phyloP scores from a whole-genome alignment of 495 filamentous ascomycete species.

The Filosporella fistucella region DNA sequence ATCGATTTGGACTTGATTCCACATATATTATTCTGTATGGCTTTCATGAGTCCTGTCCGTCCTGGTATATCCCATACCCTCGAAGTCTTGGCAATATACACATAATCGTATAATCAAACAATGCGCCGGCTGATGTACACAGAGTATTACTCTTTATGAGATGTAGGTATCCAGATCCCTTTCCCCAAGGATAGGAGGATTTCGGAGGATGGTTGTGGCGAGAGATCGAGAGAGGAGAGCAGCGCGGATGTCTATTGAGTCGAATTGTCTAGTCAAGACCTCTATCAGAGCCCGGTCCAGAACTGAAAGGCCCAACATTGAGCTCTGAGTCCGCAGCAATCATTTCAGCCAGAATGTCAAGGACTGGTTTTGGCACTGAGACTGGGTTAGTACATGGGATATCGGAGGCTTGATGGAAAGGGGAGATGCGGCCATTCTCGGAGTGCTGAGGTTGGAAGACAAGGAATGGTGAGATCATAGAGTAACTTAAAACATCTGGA shows the following conservation, averaged over 20 bases:
- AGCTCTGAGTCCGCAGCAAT: conserved; percentile 81
- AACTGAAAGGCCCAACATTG: conserved; percentile 44
- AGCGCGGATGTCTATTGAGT: conserved; percentile 1
- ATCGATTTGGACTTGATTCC: neutral
- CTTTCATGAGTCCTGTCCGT: too few species aligned
- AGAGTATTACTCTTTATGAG: neutral
- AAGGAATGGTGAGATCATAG: neutral
- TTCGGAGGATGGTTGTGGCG: neutral
- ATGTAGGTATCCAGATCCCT: conserved; percentile 16
- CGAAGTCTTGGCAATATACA: conserved; percentile 21
- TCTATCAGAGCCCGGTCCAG: conserved; percentile 21
- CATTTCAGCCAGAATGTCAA: conserved; percentile 96
- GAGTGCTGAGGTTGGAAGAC: neutral
- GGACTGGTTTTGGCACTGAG: conserved; percentile 57
- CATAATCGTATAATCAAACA: conserved; percentile 5
- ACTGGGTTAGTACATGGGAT: conserved; percentile 18
- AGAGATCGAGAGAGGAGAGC: conserved; percentile 12
- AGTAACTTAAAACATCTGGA: conserved; percentile 17
- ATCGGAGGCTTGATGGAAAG: neutral
- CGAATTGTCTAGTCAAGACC: conserved; percentile 19
- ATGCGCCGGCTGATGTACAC: conserved; percentile 14
- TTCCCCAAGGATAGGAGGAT: neutral
- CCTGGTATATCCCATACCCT: conserved; percentile 9
- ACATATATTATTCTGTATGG: neutral
- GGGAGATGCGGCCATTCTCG: neutral